Evolutionary conservation across 2,329 filamentous ascomycete genomes (phyloP).

Genomic region (Pseudodiploospora longispora): DNA sequence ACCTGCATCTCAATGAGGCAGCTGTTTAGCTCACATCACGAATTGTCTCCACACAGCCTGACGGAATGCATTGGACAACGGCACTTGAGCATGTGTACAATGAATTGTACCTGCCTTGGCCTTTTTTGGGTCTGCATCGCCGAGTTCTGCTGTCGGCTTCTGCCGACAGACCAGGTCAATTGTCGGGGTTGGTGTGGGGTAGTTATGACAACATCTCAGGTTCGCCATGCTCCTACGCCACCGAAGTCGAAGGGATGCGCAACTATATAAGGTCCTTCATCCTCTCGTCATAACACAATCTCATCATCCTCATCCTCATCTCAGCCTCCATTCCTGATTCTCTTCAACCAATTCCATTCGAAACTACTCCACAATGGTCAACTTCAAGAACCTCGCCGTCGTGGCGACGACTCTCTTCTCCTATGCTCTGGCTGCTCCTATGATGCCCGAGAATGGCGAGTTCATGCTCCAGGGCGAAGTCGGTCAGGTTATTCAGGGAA

Average conservation of each 20-base stretch:
- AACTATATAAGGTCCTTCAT: neutral
- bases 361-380: conserved; percentile 18
- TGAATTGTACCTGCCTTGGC: too few relatives aligned
- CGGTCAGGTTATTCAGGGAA: conserved; percentile 25
- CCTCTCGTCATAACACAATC: neutral
- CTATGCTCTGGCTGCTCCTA: conserved; percentile 13
- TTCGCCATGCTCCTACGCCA: conserved; percentile 1
- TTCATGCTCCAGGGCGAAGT: conserved; percentile 1
- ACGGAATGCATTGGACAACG: too few relatives aligned
- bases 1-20: too few relatives aligned
- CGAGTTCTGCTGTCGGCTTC: too few relatives aligned
- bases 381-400: conserved; percentile 19
- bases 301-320: neutral
- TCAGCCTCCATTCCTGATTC: neutral
- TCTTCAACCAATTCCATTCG: conserved; percentile 7
- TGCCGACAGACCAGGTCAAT: too few relatives aligned
- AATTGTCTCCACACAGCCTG: too few relatives aligned
- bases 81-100: too few relatives aligned
- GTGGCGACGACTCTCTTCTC: conserved; percentile 18
- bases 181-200: too few relatives aligned
- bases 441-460: conserved; percentile 11
- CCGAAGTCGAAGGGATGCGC: conserved; percentile 4
- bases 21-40: too few relatives aligned
- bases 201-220: too few relatives aligned
- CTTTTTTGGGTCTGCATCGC: too few relatives aligned